Conservation (phyloP, 768 basidiomycete genomes). For the Termitomyces sp. region DNA sequence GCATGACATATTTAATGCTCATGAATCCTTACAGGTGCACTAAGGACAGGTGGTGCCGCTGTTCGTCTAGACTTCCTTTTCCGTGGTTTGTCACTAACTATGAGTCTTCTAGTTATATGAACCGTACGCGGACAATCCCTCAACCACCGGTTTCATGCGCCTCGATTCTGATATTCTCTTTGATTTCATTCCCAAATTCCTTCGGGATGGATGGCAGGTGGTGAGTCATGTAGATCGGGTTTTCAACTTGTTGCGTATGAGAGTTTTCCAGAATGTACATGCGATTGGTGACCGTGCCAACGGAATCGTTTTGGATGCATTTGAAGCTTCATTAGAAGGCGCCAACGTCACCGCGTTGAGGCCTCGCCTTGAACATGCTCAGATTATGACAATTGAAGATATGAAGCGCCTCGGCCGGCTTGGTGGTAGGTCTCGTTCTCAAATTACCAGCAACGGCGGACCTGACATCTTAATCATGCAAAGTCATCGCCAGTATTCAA, state of each 20-base stretch:
- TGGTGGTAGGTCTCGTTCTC: constrained; percentile 49
- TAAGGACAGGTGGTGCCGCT: constrained; percentile 88
- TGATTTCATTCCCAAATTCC: constrained; percentile 59
- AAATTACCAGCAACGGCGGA: neutral
- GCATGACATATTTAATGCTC: constrained; percentile 1
- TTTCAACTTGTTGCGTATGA: neutral
- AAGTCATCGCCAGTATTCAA: constrained; percentile 88
- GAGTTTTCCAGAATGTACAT: constrained; percentile 64
- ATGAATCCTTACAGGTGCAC: constrained; percentile 47
- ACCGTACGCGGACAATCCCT: constrained; percentile 76
- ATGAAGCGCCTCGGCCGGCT: constrained; percentile 72
- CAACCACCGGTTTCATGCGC: constrained; percentile 74
- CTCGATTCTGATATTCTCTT: constrained; percentile 54
- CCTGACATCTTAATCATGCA: neutral
- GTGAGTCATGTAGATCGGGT: constrained; percentile 36
- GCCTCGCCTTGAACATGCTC: constrained; percentile 87
- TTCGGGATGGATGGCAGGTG: constrained; percentile 86
- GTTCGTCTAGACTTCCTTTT: constrained; percentile 26
- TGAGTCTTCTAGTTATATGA: constrained; percentile 55
- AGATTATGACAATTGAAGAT: constrained; percentile 75
- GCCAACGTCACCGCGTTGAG: constrained; percentile 59
- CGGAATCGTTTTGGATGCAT: constrained; percentile 74
- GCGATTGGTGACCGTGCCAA: constrained; percentile 89
- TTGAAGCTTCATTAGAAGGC: constrained; percentile 61
- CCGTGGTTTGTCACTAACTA: neutral